Evolutionary conservation across 2,329 filamentous ascomycete genomes (phyloP), one percentile per base, ranked within the genome.

Genomic region (Elsinoe fawcettii): DNA sequence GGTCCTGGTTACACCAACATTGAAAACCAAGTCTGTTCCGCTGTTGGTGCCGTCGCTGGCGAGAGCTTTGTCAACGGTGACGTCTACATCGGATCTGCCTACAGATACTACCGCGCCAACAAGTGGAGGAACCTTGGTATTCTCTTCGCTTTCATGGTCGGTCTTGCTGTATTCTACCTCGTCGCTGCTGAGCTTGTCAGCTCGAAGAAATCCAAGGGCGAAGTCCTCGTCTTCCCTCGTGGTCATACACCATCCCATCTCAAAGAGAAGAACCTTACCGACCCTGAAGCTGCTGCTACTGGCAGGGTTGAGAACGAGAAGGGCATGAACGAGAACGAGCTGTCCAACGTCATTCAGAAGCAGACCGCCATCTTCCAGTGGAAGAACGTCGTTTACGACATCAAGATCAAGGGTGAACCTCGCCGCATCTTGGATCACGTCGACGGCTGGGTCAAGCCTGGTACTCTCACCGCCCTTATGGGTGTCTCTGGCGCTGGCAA

Each of bases 401-500:
- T 89, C 69, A 86, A 88, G 70, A 90, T 95, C 73, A 95, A 95
- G 75, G 77, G 77, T 12, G 83, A 92, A 65, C 74, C 78, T 1
- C 81, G 90, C 14, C 83, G 86, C 43, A 87, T 96, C 65, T 75
- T 96, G 59, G 85, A 96, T 65, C 77, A 93, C 61, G 88, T 96
- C 11, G 87, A 95, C 66, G 91, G 91, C 34, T 96, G 89, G 88
- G 90, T 96, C 59, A 93, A 95, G 72, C 91, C 91, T 2, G 91
- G 91, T 59, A 95, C 89, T 14, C 71, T 95, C 56, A 96, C 90
- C 11, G 90, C 89, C 37, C 77, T 95, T 2, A 96, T 96, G 90
- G 88, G 90, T 74, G 88, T 91, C 6, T 90, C 87, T 30, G 90
- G 91, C 63, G 91, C 91, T n/a, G 91, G 91, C 59, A 96, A 96